phyloP scores from a whole-genome alignment of 257 asterid genomes.

The Nicotiana knightiana region DNA sequence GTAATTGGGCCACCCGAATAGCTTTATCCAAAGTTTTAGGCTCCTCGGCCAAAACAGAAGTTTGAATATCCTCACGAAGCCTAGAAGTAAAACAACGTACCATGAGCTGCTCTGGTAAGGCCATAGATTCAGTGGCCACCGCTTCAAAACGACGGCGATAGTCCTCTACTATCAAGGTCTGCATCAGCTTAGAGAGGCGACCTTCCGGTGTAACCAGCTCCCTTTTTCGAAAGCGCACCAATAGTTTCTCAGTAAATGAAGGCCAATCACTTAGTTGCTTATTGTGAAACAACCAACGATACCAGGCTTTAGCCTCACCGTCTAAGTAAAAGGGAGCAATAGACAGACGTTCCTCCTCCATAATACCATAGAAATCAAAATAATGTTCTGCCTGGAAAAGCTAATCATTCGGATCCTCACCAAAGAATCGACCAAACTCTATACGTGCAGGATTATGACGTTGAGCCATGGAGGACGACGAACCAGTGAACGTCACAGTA shows the following conservation, averaged over 20 bases:
- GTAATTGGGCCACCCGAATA: neutral
- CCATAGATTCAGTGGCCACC: no score
- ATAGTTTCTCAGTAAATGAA: neutral
- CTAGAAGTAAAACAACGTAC: no score
- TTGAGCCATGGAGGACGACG: no score
- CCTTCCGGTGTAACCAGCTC: neutral
- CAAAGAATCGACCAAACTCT: neutral
- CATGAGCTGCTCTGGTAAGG: no score
- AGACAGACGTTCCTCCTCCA: neutral
- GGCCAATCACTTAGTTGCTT: neutral
- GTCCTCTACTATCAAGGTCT: neutral
- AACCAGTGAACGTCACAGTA: no score
- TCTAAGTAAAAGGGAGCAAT: neutral
- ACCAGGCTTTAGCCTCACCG: neutral
- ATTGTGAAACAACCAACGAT: neutral
- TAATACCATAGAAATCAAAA: neutral
- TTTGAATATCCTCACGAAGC: no score
- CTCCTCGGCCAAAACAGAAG: no score
- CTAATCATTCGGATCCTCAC: neutral
- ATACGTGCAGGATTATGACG: no score
- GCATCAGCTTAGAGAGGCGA: neutral
- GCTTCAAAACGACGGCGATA: neutral
- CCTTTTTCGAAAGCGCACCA: neutral
- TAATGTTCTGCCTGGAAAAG: neutral
- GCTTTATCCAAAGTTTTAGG: neutral